phyloP scores from a whole-genome alignment of 1,139 yeast species.

The Zygoascus meyerae region DNA sequence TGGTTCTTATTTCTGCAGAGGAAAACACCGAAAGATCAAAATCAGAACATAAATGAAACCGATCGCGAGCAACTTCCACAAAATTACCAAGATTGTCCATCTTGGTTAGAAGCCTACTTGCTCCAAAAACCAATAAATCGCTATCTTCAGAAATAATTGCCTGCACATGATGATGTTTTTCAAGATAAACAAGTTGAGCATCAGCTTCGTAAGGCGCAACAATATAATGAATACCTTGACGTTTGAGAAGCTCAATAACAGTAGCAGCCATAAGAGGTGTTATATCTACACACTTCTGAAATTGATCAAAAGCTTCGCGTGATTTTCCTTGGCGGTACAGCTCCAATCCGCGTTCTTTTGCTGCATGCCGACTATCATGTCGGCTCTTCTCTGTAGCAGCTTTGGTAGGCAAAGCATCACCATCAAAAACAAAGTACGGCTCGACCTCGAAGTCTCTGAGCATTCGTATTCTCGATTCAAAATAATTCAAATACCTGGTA shows the following conservation, averaged over 20 bases:
- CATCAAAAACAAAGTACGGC: constrained; percentile 92
- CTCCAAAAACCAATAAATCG: constrained; percentile 86
- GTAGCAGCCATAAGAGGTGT: constrained; percentile 90
- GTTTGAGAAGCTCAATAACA: constrained; percentile 62
- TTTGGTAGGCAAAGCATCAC: constrained; percentile 79
- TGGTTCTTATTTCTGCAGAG: constrained; percentile 57
- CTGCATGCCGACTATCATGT: constrained; percentile 27
- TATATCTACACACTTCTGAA: constrained; percentile 73
- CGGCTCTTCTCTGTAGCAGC: constrained; percentile 67
- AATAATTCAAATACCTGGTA: constrained; percentile 42
- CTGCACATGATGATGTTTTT: constrained; percentile 64
- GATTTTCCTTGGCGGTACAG: constrained; percentile 41
- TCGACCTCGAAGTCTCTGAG: constrained; percentile 59
- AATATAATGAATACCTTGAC: constrained; percentile 56
- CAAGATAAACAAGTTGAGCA: constrained; percentile 90
- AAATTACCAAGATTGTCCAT: constrained; percentile 67
- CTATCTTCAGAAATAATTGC: constrained; percentile 94
- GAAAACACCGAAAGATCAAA: constrained; percentile 42
- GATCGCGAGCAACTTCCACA: constrained; percentile 52
- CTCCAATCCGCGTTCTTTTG: constrained; percentile 22
- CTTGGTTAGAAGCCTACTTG: constrained; percentile 69
- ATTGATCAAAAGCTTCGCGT: constrained; percentile 51
- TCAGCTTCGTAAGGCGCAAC: constrained; percentile 99
- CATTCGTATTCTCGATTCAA: constrained; percentile 60
- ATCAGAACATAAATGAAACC: constrained; percentile 35